Conservation (phyloP, 2,329 filamentous ascomycete species). For the Hirsutella rhossiliensis region DNA sequence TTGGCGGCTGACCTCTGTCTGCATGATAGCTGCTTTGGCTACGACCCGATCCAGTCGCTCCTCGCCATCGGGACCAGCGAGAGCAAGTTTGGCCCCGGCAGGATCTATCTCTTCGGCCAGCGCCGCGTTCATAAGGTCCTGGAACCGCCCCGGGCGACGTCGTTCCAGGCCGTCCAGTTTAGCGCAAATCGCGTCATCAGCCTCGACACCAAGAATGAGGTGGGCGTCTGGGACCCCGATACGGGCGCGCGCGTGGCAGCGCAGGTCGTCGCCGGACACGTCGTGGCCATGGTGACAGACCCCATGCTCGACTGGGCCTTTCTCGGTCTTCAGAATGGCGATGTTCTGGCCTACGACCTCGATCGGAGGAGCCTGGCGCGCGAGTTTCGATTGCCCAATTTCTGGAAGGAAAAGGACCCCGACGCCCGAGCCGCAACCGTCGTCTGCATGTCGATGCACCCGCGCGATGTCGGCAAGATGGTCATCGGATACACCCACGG, state of each 20-base stretch:
- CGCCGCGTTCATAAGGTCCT: slow-evolving; percentile 68
- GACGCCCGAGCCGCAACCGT: slow-evolving; percentile 48
- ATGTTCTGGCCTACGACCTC: slow-evolving; percentile 85
- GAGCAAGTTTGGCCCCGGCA: slow-evolving; percentile 71
- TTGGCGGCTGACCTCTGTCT: too few species aligned
- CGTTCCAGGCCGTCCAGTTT: slow-evolving; percentile 70
- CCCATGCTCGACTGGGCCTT: slow-evolving; percentile 91
- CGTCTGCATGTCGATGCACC: slow-evolving; percentile 73
- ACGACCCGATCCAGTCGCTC: slow-evolving; percentile 88
- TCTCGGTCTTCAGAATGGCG: slow-evolving; percentile 69
- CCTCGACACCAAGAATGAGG: slow-evolving; percentile 74
- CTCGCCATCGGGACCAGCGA: slow-evolving; percentile 85
- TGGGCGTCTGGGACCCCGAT: slow-evolving; percentile 72
- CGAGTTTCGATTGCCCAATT: slow-evolving; percentile 72
- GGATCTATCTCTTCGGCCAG: slow-evolving; percentile 83
- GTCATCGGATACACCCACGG: slow-evolving; percentile 86
- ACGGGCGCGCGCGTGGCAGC: slow-evolving; percentile 53
- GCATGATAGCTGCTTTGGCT: slow-evolving; percentile 57
- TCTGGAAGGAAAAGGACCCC: slow-evolving; percentile 68
- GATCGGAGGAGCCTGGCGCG: slow-evolving; percentile 61
- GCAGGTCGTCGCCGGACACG: slow-evolving; percentile 65
- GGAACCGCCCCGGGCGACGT: slow-evolving; percentile 56
- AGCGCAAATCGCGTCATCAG: slow-evolving; percentile 76
- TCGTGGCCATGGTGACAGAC: slow-evolving; percentile 66
- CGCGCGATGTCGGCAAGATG: slow-evolving; percentile 82